Evolutionary conservation across 495 filamentous ascomycete genomes (phyloP).

Genomic region (Podospora appendiculata): DNA sequence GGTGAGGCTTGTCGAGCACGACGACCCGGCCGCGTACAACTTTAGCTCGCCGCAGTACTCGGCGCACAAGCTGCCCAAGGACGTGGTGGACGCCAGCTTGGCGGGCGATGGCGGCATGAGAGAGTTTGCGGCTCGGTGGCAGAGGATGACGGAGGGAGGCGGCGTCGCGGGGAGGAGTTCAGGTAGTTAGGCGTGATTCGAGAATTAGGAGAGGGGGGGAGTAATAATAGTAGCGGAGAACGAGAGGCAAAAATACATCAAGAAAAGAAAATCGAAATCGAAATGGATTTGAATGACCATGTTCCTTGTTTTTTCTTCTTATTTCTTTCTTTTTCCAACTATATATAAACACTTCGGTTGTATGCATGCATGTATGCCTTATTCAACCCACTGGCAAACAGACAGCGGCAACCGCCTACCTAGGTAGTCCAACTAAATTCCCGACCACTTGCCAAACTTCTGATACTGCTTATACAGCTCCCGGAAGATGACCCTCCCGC

Average conservation of each 20-base stretch:
- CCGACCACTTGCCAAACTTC: slow-evolving; percentile 64
- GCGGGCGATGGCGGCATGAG: slow-evolving; percentile 66
- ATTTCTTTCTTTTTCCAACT: background rate
- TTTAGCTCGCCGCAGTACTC: slow-evolving; percentile 85
- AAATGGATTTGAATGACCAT: background rate
- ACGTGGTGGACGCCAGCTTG: slow-evolving; percentile 85
- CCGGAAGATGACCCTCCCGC: slow-evolving; percentile 62
- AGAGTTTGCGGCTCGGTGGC: slow-evolving; percentile 85
- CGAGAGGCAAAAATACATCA: background rate
- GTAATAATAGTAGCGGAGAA: too few relatives aligned
- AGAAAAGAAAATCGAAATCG: background rate
- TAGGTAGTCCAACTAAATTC: slow-evolving; percentile 24
- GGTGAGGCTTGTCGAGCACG: slow-evolving; percentile 69
- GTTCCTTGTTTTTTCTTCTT: background rate
- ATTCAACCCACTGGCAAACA: background rate
- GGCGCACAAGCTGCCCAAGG: slow-evolving; percentile 89
- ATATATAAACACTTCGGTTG: background rate
- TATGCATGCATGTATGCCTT: background rate
- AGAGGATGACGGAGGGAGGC: slow-evolving; percentile 50
- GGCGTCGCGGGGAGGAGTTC: background rate
- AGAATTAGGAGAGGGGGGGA: too few relatives aligned
- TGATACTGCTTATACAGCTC: slow-evolving; percentile 62
- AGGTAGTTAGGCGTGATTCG: background rate
- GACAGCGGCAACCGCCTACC: background rate
- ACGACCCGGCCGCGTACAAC: slow-evolving; percentile 79